These are phyloP conservation scores for Waitea zeae DNA, from an alignment of 1,284 basidiomycete genomes.

Conservation along the genomic window DNA sequence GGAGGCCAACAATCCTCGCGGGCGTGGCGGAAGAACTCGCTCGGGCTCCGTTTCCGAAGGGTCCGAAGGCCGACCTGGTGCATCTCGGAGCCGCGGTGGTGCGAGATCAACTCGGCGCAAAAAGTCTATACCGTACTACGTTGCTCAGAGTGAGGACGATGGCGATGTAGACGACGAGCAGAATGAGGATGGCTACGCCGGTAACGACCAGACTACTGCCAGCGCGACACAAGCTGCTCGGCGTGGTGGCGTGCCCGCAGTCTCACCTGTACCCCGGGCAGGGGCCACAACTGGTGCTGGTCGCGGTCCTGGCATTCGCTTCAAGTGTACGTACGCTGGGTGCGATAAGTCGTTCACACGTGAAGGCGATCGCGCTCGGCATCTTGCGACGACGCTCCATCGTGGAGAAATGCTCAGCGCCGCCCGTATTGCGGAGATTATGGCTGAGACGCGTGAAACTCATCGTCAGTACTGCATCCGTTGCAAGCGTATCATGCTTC, in stretches of 20 bases:
- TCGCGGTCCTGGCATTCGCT: conserved; percentile 1
- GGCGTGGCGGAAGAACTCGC: too few species aligned
- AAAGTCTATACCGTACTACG: background rate
- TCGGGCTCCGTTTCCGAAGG: too few species aligned
- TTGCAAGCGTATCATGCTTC: background rate
- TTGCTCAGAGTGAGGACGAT: background rate
- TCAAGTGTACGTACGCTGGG: background rate
- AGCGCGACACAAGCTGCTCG: background rate
- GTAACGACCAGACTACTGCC: background rate
- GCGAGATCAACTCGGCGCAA: background rate
- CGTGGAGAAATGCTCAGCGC: background rate
- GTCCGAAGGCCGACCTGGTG: background rate
- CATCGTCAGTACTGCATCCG: background rate
- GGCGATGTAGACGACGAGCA: conserved; percentile 1
- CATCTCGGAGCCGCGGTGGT: background rate
- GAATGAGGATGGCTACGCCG: background rate
- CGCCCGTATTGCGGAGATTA: background rate
- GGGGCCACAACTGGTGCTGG: background rate
- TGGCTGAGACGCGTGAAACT: background rate
- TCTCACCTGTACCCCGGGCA: background rate
- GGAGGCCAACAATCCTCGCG: background rate
- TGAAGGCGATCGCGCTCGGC: background rate
- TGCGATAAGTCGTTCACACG: conserved; percentile 1
- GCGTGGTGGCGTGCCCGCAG: background rate
- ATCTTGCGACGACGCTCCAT: background rate